These are phyloP conservation scores for Kwoniella newhampshirensis DNA, from an alignment of 768 basidiomycete species.

Conservation along the genomic window DNA sequence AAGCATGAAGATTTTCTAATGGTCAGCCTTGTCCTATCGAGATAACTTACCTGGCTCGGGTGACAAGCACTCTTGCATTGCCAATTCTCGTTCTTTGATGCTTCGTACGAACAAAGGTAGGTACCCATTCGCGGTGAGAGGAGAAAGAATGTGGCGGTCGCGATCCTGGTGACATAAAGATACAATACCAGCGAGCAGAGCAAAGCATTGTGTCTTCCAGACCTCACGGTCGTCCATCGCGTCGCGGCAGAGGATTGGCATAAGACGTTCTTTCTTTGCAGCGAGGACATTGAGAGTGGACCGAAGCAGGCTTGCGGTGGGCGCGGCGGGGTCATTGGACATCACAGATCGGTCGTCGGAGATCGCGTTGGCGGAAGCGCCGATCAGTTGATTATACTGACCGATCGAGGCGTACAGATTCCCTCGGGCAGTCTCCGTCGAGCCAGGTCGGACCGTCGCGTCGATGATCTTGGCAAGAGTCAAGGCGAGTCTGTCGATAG, in stretches of 20 bases:
- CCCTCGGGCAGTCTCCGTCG: constrained; percentile 81
- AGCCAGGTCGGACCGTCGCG: constrained; percentile 71
- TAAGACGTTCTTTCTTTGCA: constrained; percentile 67
- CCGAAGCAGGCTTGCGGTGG: constrained; percentile 56
- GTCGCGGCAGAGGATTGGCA: constrained; percentile 75
- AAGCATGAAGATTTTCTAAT: constrained; percentile 79
- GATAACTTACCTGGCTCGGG: constrained; percentile 77
- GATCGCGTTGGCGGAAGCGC: constrained; percentile 14
- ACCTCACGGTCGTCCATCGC: constrained; percentile 93
- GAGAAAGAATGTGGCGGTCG: constrained; percentile 62
- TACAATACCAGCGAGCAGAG: constrained; percentile 77
- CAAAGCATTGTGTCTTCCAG: constrained; percentile 94
- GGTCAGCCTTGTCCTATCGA: not conserved
- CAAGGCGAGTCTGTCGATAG: constrained; percentile 72
- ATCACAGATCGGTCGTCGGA: constrained; percentile 31
- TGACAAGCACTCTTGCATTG: constrained; percentile 72
- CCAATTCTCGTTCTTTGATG: constrained; percentile 75
- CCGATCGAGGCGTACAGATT: constrained; percentile 90
- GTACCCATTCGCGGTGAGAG: constrained; percentile 70
- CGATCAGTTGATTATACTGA: constrained; percentile 81
- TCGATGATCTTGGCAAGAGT: constrained; percentile 74
- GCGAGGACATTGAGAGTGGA: constrained; percentile 70
- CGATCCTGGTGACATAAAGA: constrained; percentile 70
- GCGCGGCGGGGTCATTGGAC: constrained; percentile 49
- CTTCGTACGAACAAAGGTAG: constrained; percentile 77